Evolutionary conservation across 2,329 filamentous ascomycete genomes (phyloP), one percentile per base, ranked within the genome.

Genomic region (Graphilbum fragrans): DNA sequence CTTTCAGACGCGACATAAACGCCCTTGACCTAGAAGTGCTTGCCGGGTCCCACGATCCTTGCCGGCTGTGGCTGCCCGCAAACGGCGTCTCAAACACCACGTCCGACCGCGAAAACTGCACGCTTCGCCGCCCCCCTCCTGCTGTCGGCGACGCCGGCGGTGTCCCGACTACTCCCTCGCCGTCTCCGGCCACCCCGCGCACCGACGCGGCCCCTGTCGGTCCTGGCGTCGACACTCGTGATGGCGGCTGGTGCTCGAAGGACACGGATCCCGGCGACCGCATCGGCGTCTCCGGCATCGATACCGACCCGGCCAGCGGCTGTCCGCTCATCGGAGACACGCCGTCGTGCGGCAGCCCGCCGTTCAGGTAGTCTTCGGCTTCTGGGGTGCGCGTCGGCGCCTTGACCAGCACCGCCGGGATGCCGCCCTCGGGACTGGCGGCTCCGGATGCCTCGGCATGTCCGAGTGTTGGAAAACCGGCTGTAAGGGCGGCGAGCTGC

Each of bases 1-100:
- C 80, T 55, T 83, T 86, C 47, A 94, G 60, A 57, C 82, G 87
- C 17, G 80, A 80, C 60, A 94, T 86, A 48, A 93, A 70, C 20
- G 81, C 80, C 19, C 74, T 72, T 58, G 78, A 80, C 43, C 63
- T 65, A 14, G 66, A 58, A 9, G 64, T 62, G 31, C 84, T 82
- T n/a, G 61, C 68, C 39, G 82, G 78, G 36, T 82, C 77, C 63
- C 73, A 73, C 4, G 82, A 86, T 27, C 74, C 70, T 35, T 80
- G 70, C 44, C 78, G 70, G 5, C 29, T 37, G 22, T 50, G 47
- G 21, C n/a, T n/a, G 14, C 69, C 61, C 12, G 69, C 61, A 25
- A 16, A 8, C 8, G 38, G 31, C 5, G 67, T 61, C 27, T 73
- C 76, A 49, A 59, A 54, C 48, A 56, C 64, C 22, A 62, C 58